Evolutionary conservation across 169 alveolate species (phyloP).

Genomic region (Cytauxzoon felis): DNA sequence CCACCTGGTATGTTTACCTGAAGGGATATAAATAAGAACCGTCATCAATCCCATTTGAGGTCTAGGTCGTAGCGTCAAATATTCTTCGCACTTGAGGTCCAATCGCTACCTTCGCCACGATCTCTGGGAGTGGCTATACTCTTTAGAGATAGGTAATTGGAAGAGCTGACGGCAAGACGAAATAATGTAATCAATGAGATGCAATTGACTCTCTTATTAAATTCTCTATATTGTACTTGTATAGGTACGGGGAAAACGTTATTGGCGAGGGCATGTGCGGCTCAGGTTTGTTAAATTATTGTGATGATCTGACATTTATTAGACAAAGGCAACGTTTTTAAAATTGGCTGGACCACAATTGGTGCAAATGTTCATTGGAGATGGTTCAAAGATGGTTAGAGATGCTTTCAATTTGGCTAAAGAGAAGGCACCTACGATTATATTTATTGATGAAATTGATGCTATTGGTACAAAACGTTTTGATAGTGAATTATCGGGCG

Average conservation of each 20-base stretch:
- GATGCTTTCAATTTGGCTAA: conserved; percentile 98
- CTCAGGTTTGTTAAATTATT: conserved; percentile 47
- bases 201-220: neutral
- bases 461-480: conserved; percentile 96
- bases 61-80: too few species aligned
- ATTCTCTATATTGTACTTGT: too few species aligned
- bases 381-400: conserved; percentile 98
- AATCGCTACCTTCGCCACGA: too few species aligned
- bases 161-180: too few species aligned
- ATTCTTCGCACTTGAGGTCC: too few species aligned
- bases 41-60: conserved; percentile 23
- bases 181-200: too few species aligned
- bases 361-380: conserved; percentile 99
- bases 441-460: conserved; percentile 98
- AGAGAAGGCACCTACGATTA: conserved; percentile 99
- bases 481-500: conserved; percentile 95
- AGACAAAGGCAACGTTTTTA: conserved; percentile 96
- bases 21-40: conserved; percentile 82
- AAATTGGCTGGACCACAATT: conserved; percentile 98
- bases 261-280: conserved; percentile 95
- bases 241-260: conserved; percentile 82
- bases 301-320: neutral
- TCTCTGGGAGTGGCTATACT: too few species aligned
- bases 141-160: too few species aligned
- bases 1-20: conserved; percentile 99